A percentile compares a stretch with the other conserved stretches of the same genome.
phyloP scores from a whole-genome alignment of 2,329 filamentous ascomycete genomes.

The Chaetomium olivaceum region DNA sequence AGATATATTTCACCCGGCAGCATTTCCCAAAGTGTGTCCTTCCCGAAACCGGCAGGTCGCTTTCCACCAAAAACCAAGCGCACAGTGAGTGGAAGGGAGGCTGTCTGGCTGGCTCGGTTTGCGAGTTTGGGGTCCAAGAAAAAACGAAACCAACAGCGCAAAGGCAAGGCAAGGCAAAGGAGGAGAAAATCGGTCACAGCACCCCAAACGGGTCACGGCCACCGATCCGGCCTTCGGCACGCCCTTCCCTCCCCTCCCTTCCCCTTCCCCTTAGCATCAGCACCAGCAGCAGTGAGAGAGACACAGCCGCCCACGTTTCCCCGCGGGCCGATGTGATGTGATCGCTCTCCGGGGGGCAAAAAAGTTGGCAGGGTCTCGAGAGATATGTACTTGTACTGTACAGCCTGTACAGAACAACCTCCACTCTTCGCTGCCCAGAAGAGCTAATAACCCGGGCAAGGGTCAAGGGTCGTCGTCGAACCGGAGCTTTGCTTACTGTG shows the following conservation, averaged over 20 bases:
- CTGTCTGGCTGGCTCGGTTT: background rate
- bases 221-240: background rate
- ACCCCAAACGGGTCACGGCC: background rate
- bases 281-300: background rate
- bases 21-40: slow-evolving; percentile 12
- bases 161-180: background rate
- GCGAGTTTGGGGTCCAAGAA: background rate
- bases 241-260: background rate
- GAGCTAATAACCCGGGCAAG: background rate
- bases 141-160: background rate
- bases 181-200: background rate
- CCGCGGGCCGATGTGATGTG: background rate
- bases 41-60: slow-evolving; percentile 6
- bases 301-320: background rate
- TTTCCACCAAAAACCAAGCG: background rate
- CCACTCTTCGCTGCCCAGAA: background rate
- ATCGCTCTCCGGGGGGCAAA: background rate
- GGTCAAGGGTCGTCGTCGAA: background rate
- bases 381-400: background rate
- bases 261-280: background rate
- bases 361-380: background rate
- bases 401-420: background rate
- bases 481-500: slow-evolving; percentile 1
- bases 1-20: slow-evolving; percentile 10
- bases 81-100: background rate